A percentile compares a stretch with the other conserved stretches of the same genome.
These are phyloP conservation scores for Onygenales sp. DNA, from an alignment of 2,329 filamentous ascomycete species.

Conservation along the genomic window DNA sequence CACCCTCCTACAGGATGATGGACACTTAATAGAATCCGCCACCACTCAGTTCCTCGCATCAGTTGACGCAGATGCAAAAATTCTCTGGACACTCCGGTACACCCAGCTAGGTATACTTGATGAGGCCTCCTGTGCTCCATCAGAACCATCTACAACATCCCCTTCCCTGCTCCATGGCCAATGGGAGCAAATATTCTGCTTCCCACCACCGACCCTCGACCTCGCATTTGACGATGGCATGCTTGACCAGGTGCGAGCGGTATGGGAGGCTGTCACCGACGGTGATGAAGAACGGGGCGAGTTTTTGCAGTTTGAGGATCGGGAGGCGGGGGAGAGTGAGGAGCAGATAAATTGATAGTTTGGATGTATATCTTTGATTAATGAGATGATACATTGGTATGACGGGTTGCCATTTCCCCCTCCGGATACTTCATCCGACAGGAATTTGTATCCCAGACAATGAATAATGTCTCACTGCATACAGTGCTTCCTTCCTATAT, in stretches of 20 bases:
- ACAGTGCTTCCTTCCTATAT: too few relatives aligned
- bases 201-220: conserved; percentile 53
- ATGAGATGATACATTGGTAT: too few relatives aligned
- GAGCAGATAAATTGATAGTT: neutral
- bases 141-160: neutral
- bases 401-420: too few relatives aligned
- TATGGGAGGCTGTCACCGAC: conserved; percentile 59
- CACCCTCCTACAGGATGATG: conserved; percentile 25
- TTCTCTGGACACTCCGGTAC: conserved; percentile 47
- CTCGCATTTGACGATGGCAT: conserved; percentile 65
- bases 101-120: conserved; percentile 32
- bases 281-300: conserved; percentile 39
- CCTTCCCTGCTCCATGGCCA: conserved; percentile 12
- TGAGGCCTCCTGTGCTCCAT: conserved; percentile 3
- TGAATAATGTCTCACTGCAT: too few relatives aligned
- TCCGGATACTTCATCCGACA: neutral
- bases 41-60: conserved; percentile 34
- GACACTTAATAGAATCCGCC: conserved; percentile 29
- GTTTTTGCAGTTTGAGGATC: conserved; percentile 73
- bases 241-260: conserved; percentile 56
- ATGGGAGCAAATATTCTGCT: conserved; percentile 41
- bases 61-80: conserved; percentile 23
- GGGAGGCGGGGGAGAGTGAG: conserved; percentile 50
- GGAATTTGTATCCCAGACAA: neutral
- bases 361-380: too few relatives aligned